Percentiles rank a stretch among this genome's conserved stretches.
These are phyloP conservation scores for Picochlorum costavermella DNA, from an alignment of 139 green algal genomes.

Conservation along the genomic window DNA sequence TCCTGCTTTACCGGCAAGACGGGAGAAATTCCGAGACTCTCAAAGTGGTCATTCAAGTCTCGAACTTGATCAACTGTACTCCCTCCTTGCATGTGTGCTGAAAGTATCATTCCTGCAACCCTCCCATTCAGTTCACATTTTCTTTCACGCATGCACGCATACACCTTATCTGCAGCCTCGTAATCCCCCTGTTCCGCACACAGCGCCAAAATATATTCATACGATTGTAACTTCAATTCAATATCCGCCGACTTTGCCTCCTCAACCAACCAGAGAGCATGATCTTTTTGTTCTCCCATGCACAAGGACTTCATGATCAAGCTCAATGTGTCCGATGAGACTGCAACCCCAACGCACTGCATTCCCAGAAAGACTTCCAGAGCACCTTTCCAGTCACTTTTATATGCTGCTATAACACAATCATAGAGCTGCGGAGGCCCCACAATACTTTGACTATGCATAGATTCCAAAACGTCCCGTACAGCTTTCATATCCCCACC, in stretches of 20 bases:
- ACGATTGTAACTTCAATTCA: background rate
- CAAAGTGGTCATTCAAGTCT: background rate
- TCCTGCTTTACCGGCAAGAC: background rate
- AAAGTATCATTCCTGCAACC: background rate
- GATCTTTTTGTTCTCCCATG: background rate
- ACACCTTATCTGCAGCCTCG: background rate
- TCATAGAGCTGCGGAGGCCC: slow-evolving; percentile 28
- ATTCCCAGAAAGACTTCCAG: slow-evolving; percentile 44
- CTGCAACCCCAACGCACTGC: slow-evolving; percentile 25
- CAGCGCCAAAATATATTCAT: background rate
- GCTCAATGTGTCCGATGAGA: background rate
- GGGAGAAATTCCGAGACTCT: background rate
- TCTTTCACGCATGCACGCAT: background rate
- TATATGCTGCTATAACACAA: slow-evolving; percentile 22
- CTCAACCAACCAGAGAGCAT: background rate
- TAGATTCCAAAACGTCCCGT: slow-evolving; percentile 28
- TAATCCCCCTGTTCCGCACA: background rate
- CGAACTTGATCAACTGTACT: background rate
- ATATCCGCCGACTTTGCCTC: background rate
- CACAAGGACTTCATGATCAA: slow-evolving; percentile 1
- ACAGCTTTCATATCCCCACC: slow-evolving; percentile 16
- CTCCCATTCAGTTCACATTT: background rate
- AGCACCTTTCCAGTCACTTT: slow-evolving; percentile 18
- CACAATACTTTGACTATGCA: slow-evolving; percentile 19
- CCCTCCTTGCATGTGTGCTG: background rate